Conservation (phyloP, 345 rosid species). For the Noccaea bulbosa region DNA sequence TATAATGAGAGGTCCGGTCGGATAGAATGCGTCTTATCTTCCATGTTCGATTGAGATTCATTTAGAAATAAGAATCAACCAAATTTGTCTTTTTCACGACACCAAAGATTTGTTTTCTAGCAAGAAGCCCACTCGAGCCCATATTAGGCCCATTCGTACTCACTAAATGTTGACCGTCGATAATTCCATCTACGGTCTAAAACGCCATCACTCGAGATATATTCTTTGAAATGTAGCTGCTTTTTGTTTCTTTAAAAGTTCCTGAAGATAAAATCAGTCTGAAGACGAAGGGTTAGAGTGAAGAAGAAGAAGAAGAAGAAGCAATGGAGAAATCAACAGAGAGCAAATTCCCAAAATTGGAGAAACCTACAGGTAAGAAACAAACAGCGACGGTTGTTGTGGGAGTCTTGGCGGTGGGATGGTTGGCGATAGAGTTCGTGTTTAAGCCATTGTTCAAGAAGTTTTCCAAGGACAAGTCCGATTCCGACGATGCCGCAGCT, state of each 20-base stretch:
- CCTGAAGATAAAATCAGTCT: conserved; percentile 12
- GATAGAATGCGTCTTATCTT: conserved; percentile 36
- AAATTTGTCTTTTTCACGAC: conserved; percentile 23
- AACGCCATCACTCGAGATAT: neutral
- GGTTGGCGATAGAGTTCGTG: conserved; percentile 83
- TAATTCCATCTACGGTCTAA: conserved; percentile 34
- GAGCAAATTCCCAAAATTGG: conserved; percentile 28
- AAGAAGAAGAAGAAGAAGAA: conserved; percentile 12
- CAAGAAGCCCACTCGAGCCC: conserved; percentile 16
- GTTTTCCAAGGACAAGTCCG: conserved; percentile 68
- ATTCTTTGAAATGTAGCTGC: neutral
- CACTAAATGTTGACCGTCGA: conserved; percentile 31
- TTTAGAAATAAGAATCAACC: conserved; percentile 28
- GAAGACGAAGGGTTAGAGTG: neutral
- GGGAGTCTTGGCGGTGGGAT: conserved; percentile 76
- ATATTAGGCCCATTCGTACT: conserved; percentile 21
- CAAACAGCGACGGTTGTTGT: conserved; percentile 60
- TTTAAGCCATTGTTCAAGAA: conserved; percentile 76
- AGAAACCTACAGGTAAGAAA: conserved; percentile 45
- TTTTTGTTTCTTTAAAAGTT: neutral
- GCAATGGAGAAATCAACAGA: conserved; percentile 36
- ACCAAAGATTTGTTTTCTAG: conserved; percentile 30
- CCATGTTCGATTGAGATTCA: conserved; percentile 29
- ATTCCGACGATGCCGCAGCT: conserved; percentile 56
- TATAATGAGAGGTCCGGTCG: conserved; percentile 21